Percentiles rank a stretch among this genome's conserved stretches.
Evolutionary conservation across 2,329 filamentous ascomycete species (phyloP).

Genomic region (Fusarium mexicanum): DNA sequence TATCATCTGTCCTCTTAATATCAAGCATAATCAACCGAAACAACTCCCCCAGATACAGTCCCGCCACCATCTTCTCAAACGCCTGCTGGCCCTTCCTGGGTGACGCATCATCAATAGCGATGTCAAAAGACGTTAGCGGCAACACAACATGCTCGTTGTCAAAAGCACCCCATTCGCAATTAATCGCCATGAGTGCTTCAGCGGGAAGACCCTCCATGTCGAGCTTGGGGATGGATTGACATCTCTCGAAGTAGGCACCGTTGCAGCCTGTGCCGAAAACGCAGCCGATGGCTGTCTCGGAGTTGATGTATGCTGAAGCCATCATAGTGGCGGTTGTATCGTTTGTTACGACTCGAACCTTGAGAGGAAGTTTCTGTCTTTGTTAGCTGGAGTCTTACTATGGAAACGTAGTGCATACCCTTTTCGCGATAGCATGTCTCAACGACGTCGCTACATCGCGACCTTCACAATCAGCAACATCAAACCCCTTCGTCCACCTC

Average conservation of each 20-base stretch:
- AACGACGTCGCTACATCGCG: constrained; percentile 89
- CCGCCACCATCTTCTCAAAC: constrained; percentile 98
- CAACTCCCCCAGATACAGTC: constrained; percentile 92
- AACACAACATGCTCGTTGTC: constrained; percentile 92
- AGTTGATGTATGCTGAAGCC: constrained; percentile 93
- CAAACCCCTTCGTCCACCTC: constrained; percentile 97
- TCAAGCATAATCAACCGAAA: constrained; percentile 89
- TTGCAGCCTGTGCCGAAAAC: constrained; percentile 99
- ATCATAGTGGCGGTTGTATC: constrained; percentile 98
- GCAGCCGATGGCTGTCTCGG: constrained; percentile 91
- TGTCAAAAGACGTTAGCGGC: constrained; percentile 86
- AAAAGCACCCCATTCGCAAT: constrained; percentile 97
- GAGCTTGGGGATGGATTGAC: constrained; percentile 89
- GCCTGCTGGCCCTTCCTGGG: constrained; percentile 94
- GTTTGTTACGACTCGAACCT: constrained; percentile 91
- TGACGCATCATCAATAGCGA: constrained; percentile 87
- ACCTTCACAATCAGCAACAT: constrained; percentile 90
- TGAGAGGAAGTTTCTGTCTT: constrained; percentile 84
- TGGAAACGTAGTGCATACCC: background rate
- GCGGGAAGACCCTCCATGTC: constrained; percentile 87
- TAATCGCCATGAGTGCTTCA: constrained; percentile 84
- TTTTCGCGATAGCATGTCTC: constrained; percentile 76
- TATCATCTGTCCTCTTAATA: constrained; percentile 70
- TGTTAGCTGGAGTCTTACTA: background rate
- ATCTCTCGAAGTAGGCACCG: constrained; percentile 96